A percentile compares a stretch with the other conserved stretches of the same genome.
Conservation (phyloP, 2,329 filamentous ascomycete species). For the Diplodia corticola region DNA sequence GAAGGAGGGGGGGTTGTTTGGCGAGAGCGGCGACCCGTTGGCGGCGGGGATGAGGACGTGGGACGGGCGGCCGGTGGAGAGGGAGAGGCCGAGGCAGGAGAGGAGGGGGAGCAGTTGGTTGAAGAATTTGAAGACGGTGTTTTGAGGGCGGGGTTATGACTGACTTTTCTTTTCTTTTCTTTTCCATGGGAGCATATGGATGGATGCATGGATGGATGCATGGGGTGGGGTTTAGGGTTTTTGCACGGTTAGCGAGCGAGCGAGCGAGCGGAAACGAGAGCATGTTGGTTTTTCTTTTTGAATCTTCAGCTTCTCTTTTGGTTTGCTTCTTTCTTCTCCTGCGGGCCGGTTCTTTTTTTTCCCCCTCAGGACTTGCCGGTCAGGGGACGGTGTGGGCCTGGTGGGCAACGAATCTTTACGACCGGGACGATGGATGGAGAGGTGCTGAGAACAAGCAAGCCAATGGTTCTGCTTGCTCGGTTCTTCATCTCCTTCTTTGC, state of each 20-base stretch:
- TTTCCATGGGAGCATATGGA: not conserved
- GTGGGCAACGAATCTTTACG: not conserved
- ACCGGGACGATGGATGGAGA: not conserved
- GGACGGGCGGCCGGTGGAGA: conserved; percentile 20
- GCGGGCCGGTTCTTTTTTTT: not conserved
- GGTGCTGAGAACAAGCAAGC: not conserved
- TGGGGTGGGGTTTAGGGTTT: not conserved
- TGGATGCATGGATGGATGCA: not conserved
- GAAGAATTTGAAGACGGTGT: conserved; percentile 22
- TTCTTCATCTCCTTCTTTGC: not conserved
- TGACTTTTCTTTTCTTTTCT: not conserved
- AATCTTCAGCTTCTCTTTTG: not conserved
- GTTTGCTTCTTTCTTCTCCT: not conserved
- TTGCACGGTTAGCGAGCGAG: not conserved
- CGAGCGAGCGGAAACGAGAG: not conserved
- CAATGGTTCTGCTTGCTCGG: not conserved
- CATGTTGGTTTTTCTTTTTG: not conserved
- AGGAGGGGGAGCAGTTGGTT: conserved; percentile 21
- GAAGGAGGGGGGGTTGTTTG: not conserved
- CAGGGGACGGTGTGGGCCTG: not conserved
- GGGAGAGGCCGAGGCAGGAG: conserved; percentile 11
- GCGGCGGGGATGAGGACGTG: conserved; percentile 19
- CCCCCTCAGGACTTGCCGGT: not conserved
- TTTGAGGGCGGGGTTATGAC: not conserved
- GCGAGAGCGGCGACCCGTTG: conserved; percentile 7